phyloP scores from a whole-genome alignment of 768 basidiomycete genomes.

The Cystofilobasidium ferigula region DNA sequence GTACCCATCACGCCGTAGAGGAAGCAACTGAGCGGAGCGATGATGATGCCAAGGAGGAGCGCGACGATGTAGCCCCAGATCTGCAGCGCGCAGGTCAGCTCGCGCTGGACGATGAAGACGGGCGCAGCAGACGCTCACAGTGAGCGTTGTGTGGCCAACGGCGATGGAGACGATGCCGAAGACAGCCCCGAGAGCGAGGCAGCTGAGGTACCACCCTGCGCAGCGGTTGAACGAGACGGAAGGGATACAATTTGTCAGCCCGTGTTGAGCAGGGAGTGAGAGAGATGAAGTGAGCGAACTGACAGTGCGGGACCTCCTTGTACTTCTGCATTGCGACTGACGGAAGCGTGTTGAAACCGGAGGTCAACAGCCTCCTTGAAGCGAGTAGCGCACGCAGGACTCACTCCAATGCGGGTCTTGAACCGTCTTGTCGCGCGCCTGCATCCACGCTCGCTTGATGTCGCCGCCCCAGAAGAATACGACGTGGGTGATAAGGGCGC shows the following conservation, averaged over 20 bases:
- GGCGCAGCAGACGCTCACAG: no score
- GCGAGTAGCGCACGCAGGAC: no score
- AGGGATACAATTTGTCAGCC: no score
- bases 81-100: no score
- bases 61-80: slow-evolving; percentile 56
- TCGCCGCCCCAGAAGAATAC: slow-evolving; percentile 52
- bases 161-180: slow-evolving; percentile 46
- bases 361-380: no score
- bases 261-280: no score
- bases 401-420: slow-evolving; percentile 52
- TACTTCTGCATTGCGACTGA: slow-evolving; percentile 38
- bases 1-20: slow-evolving; percentile 53
- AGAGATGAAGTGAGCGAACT: slow-evolving; percentile 5
- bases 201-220: slow-evolving; percentile 45
- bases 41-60: slow-evolving; percentile 35
- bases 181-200: neutral
- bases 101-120: no score
- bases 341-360: no score
- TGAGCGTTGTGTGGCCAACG: slow-evolving; percentile 52
- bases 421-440: slow-evolving; percentile 43
- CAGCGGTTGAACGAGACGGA: slow-evolving; percentile 23
- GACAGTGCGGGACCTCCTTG: slow-evolving; percentile 53
- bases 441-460: slow-evolving; percentile 46
- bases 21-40: slow-evolving; percentile 41
- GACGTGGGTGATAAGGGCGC: slow-evolving; percentile 50